phyloP scores from a whole-genome alignment of 805 yeast species.

The Aciculoconidium aculeatum region DNA sequence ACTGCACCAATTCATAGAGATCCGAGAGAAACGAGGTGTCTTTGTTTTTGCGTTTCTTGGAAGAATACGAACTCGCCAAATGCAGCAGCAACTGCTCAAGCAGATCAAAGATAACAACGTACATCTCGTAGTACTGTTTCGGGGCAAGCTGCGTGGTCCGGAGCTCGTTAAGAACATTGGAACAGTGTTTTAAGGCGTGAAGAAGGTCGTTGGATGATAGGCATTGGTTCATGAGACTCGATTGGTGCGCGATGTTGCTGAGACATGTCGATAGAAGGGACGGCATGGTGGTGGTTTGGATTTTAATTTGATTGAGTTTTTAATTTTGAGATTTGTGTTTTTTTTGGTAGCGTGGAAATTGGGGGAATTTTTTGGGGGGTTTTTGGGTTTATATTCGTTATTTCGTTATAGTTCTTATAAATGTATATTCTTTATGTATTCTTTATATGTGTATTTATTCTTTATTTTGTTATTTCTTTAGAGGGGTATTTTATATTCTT shows the following conservation, averaged over 20 bases:
- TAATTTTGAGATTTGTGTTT: too few relatives aligned
- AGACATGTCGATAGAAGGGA: conserved; percentile 23
- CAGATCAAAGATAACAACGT: conserved; percentile 79
- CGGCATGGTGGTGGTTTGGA: too few relatives aligned
- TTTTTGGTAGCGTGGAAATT: too few relatives aligned
- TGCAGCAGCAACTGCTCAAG: conserved; percentile 61
- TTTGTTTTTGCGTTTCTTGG: conserved; percentile 39
- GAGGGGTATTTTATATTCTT: too few relatives aligned
- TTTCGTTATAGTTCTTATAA: too few relatives aligned
- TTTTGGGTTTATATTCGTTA: too few relatives aligned
- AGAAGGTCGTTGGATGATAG: conserved; percentile 62
- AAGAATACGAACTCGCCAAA: conserved; percentile 61
- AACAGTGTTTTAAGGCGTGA: conserved; percentile 85
- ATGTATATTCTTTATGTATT: too few relatives aligned
- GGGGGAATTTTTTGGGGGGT: too few relatives aligned
- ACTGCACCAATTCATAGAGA: conserved; percentile 89
- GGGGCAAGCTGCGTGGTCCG: conserved; percentile 75
- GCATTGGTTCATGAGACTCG: conserved; percentile 68
- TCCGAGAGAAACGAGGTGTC: conserved; percentile 57
- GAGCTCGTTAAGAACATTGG: conserved; percentile 74
- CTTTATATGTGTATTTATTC: too few relatives aligned
- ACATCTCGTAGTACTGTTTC: conserved; percentile 88
- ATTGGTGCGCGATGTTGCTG: conserved; percentile 57
- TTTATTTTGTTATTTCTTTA: too few relatives aligned
- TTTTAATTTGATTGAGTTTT: too few relatives aligned